A percentile compares a stretch with the other conserved stretches of the same genome.
Evolutionary conservation across 1,139 yeast genomes (phyloP).

Genomic region (Lizanozyma gosingica): DNA sequence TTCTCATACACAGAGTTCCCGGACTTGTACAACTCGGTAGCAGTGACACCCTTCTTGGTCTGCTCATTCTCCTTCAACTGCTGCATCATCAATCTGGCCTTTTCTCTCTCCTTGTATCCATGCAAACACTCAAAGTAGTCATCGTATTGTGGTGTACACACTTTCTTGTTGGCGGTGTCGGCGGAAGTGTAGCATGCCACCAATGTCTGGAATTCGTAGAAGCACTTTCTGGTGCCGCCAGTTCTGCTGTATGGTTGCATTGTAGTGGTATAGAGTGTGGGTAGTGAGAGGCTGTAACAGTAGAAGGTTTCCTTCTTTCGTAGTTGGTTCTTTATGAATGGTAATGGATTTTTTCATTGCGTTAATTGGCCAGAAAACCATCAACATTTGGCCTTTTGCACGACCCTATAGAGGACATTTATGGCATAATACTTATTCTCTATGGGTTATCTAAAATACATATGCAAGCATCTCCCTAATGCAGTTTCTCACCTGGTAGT

Average conservation of each 20-base stretch:
- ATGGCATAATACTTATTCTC: no score
- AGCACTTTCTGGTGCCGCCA: conserved; percentile 44
- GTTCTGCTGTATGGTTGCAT: conserved; percentile 45
- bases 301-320: no score
- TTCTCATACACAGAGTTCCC: conserved; percentile 38
- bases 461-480: conserved; percentile 78
- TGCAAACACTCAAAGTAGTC: conserved; percentile 44
- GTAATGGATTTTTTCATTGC: not conserved
- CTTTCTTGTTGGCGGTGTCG: conserved; percentile 33
- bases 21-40: conserved; percentile 36
- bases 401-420: not conserved
- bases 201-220: conserved; percentile 40
- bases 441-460: conserved; percentile 22
- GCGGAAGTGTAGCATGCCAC: conserved; percentile 41
- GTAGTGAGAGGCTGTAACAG: no score
- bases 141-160: conserved; percentile 37
- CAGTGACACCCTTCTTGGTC: conserved; percentile 32
- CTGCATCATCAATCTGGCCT: conserved; percentile 36
- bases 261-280: conserved; percentile 3
- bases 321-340: not conserved
- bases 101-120: conserved; percentile 41
- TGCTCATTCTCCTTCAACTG: conserved; percentile 39
- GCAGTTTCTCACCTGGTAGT: conserved; percentile 69
- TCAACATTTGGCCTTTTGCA: not conserved
- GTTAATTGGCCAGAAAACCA: not conserved